A percentile compares a stretch with the other conserved stretches of the same genome.
Evolutionary conservation across 108 stramenopile species (phyloP).

Genomic region (Cyclotella choctawhatcheeana): DNA sequence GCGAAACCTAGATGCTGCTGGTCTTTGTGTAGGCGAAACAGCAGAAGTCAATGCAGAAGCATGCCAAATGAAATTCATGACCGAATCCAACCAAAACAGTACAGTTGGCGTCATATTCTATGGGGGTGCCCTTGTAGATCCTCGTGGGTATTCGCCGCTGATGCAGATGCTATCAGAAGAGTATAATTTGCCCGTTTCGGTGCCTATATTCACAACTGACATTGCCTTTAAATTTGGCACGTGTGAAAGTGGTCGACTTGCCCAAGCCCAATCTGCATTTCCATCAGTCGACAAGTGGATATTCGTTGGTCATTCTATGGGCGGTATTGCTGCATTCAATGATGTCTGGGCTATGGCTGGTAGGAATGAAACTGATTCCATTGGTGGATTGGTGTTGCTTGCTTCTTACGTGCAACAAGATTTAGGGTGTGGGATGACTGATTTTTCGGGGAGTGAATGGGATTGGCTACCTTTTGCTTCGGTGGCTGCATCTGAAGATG

Average conservation of each 20-base stretch:
- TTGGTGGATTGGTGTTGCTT: slow-evolving; percentile 41
- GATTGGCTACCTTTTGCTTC: slow-evolving; percentile 38
- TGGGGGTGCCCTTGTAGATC: slow-evolving; percentile 46
- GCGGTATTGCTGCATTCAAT: slow-evolving; percentile 39
- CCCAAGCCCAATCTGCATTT: slow-evolving; percentile 24
- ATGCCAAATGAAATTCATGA: slow-evolving; percentile 31
- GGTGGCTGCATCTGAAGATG: slow-evolving; percentile 35
- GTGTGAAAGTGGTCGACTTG: slow-evolving; percentile 29
- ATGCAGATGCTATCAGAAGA: slow-evolving; percentile 10
- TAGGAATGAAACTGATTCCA: slow-evolving; percentile 16
- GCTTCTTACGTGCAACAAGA: slow-evolving; percentile 29
- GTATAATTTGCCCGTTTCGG: slow-evolving; percentile 18
- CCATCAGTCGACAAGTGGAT: slow-evolving; percentile 39
- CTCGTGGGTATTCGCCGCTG: slow-evolving; percentile 36
- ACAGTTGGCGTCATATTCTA: slow-evolving; percentile 37
- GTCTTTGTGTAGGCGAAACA: slow-evolving; percentile 4
- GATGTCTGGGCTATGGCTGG: slow-evolving; percentile 10
- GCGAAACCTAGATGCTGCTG: slow-evolving; percentile 28
- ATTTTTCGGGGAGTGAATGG: slow-evolving; percentile 23
- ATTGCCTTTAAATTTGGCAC: slow-evolving; percentile 19
- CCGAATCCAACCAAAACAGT: not conserved
- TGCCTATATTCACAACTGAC: slow-evolving; percentile 41
- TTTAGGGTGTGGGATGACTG: slow-evolving; percentile 31
- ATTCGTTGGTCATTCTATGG: slow-evolving; percentile 45
- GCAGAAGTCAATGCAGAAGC: slow-evolving; percentile 15